These are phyloP conservation scores for Arthrocladium fulminans DNA, from an alignment of 2,329 filamentous ascomycete species.

Conservation along the genomic window DNA sequence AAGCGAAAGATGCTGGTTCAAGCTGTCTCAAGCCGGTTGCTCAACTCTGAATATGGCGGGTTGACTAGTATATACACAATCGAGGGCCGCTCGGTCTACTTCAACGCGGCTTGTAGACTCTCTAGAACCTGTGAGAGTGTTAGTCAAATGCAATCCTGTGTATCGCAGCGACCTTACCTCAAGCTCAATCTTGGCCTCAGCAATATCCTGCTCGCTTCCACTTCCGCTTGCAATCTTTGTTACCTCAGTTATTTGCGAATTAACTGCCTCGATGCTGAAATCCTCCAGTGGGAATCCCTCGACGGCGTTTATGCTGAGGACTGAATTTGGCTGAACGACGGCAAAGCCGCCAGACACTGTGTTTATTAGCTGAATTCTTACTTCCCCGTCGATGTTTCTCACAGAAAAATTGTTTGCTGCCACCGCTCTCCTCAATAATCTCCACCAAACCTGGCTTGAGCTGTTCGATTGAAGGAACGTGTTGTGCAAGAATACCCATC, in stretches of 20 bases:
- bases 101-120: conserved; percentile 41
- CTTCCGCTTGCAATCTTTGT: conserved; percentile 86
- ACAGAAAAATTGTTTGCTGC: conserved; percentile 97
- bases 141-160: conserved; percentile 7
- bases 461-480: conserved; percentile 98
- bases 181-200: conserved; percentile 97
- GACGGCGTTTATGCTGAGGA: conserved; percentile 95
- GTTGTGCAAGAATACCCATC: conserved; percentile 98
- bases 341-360: conserved; percentile 94
- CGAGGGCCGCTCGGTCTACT: conserved; percentile 30
- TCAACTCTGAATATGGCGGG: conserved; percentile 10
- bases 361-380: conserved; percentile 13
- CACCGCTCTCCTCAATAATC: conserved; percentile 83
- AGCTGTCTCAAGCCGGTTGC: conserved; percentile 5
- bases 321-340: conserved; percentile 87
- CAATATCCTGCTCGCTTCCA: conserved; percentile 94
- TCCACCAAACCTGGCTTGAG: conserved; percentile 93
- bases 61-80: conserved; percentile 32
- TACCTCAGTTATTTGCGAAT: conserved; percentile 82
- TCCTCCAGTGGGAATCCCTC: conserved; percentile 93
- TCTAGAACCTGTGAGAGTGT: conserved; percentile 36
- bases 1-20: conserved; percentile 6
- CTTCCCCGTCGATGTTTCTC: conserved; percentile 38
- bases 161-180: conserved; percentile 57
- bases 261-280: conserved; percentile 88